These are phyloP conservation scores for Puccinia novopanici DNA, from an alignment of 1,284 basidiomycete genomes.

Conservation along the genomic window DNA sequence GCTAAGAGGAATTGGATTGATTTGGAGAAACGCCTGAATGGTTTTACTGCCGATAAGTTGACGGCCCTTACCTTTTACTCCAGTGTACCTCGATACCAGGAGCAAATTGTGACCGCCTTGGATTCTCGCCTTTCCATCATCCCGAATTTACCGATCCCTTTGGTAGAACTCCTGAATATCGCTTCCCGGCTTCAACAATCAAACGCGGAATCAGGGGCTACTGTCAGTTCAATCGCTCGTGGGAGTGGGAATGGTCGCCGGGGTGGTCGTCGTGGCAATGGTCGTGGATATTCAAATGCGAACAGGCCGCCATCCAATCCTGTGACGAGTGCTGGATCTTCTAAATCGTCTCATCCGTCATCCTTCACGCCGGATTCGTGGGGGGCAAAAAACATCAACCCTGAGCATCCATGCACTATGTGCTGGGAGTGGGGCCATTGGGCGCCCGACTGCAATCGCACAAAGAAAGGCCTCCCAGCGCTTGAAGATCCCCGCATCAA, in stretches of 20 bases:
- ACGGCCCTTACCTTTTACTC: neutral
- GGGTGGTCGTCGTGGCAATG: neutral
- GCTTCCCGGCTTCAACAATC: neutral
- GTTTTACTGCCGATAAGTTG: neutral
- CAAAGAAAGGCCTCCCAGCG: neutral
- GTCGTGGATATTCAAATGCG: too few relatives aligned
- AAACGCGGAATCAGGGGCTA: too few relatives aligned
- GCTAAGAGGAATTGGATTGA: neutral
- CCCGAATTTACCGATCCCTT: neutral
- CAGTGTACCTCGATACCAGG: neutral
- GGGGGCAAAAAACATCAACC: neutral
- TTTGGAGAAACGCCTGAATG: neutral
- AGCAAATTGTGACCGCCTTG: neutral
- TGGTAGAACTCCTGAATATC: neutral
- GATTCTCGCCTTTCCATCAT: neutral
- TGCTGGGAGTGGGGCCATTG: conserved; percentile 3
- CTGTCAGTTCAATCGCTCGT: too few relatives aligned
- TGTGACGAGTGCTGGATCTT: too few relatives aligned
- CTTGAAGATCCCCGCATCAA: neutral
- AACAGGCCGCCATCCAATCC: too few relatives aligned
- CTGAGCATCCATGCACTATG: neutral
- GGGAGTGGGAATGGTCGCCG: neutral
- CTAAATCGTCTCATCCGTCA: neutral
- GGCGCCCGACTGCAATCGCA: neutral
- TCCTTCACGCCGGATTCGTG: neutral